These are phyloP conservation scores for Aspergillus nomiae DNA, from an alignment of 2,329 filamentous ascomycete genomes.

Conservation along the genomic window DNA sequence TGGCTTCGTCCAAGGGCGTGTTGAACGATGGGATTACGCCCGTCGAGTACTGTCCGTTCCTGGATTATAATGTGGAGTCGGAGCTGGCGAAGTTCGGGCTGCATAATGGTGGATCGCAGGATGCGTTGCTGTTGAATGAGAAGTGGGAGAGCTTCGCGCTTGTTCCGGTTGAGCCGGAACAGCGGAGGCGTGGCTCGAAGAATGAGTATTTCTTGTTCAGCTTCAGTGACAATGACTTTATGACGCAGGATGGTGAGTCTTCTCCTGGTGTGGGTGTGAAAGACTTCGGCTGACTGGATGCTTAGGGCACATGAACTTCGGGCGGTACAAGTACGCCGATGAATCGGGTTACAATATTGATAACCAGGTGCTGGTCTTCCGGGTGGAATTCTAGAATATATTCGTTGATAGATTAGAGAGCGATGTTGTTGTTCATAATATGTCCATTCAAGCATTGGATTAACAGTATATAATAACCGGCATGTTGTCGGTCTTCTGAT, in stretches of 20 bases:
- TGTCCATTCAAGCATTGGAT: background rate
- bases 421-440: background rate
- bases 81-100: slow-evolving; percentile 67
- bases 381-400: slow-evolving; percentile 25
- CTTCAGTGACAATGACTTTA: slow-evolving; percentile 73
- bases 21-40: slow-evolving; percentile 58
- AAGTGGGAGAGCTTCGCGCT: slow-evolving; percentile 74
- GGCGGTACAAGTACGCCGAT: slow-evolving; percentile 59
- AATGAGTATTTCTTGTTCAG: slow-evolving; percentile 69
- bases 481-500: background rate
- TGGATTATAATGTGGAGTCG: slow-evolving; percentile 68
- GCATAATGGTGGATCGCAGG: slow-evolving; percentile 67
- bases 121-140: slow-evolving; percentile 66
- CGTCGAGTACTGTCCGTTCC: slow-evolving; percentile 65
- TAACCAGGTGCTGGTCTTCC: slow-evolving; percentile 65
- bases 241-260: slow-evolving; percentile 65
- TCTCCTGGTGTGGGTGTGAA: background rate
- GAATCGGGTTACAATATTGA: slow-evolving; percentile 60
- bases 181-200: slow-evolving; percentile 28
- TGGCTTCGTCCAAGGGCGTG: slow-evolving; percentile 54
- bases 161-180: slow-evolving; percentile 56
- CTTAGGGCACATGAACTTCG: slow-evolving; percentile 59
- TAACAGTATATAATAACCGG: background rate
- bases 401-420: background rate
- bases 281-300: slow-evolving; percentile 12